These are phyloP conservation scores for Collybia mongolica DNA, from an alignment of 768 basidiomycete genomes.

Conservation along the genomic window DNA sequence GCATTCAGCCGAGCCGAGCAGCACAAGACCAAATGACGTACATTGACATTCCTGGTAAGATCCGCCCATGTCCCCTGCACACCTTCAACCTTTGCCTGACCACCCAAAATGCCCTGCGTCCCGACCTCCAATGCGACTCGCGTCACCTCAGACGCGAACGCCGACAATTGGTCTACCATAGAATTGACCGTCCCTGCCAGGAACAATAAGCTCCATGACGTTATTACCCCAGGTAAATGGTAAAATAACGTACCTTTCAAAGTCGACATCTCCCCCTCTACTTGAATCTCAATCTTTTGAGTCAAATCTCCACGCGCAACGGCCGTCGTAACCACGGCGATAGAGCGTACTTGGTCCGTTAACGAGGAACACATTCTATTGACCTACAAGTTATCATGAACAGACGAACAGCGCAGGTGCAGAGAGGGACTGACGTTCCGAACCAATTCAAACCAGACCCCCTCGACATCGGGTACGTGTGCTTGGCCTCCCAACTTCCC, in stretches of 20 bases:
- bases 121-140: conserved; percentile 61
- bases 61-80: conserved; percentile 94
- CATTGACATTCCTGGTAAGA: conserved; percentile 86
- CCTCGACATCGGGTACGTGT: conserved; percentile 84
- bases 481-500: conserved; percentile 90
- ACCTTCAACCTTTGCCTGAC: conserved; percentile 86
- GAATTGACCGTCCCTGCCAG: conserved; percentile 71
- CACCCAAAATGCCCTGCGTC: conserved; percentile 83
- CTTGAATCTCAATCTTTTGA: conserved; percentile 90
- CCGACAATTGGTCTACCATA: conserved; percentile 83
- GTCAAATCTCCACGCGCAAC: conserved; percentile 90
- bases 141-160: conserved; percentile 80
- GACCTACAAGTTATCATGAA: conserved; percentile 63
- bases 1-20: conserved; percentile 15
- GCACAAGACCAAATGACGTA: conserved; percentile 29
- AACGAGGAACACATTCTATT: conserved; percentile 81
- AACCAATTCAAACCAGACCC: conserved; percentile 23
- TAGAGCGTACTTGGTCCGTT: conserved; percentile 90
- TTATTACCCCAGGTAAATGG: conserved; percentile 1
- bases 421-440: conserved; percentile 18
- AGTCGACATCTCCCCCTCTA: conserved; percentile 82
- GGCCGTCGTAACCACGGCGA: conserved; percentile 88
- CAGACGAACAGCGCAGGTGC: conserved; percentile 35
- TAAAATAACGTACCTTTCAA: conserved; percentile 59
- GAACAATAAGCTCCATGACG: background rate